A percentile compares a stretch with the other conserved stretches of the same genome.
Evolutionary conservation across 495 filamentous ascomycete species (phyloP).

Genomic region (Hyaloscypha hepaticicola): DNA sequence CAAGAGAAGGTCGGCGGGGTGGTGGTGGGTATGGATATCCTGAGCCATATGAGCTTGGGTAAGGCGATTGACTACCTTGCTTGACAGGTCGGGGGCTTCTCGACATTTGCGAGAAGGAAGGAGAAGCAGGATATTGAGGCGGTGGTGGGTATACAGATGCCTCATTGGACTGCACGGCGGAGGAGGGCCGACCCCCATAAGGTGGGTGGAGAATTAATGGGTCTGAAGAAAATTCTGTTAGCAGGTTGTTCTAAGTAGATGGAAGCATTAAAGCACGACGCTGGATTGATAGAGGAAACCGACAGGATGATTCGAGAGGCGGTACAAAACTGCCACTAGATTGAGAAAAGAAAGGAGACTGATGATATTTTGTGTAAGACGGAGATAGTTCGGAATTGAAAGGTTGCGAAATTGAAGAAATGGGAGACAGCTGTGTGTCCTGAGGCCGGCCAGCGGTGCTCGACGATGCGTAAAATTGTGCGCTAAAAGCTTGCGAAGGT

Average conservation of each 20-base stretch:
- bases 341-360: constrained; percentile 54
- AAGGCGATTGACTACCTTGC: constrained; percentile 33
- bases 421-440: constrained; percentile 22
- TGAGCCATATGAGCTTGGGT: constrained; percentile 33
- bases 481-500: constrained; percentile 32
- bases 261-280: constrained; percentile 15
- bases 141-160: constrained; percentile 28
- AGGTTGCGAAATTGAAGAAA: constrained; percentile 19
- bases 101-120: constrained; percentile 32
- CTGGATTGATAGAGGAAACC: constrained; percentile 50
- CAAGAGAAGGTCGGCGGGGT: constrained; percentile 23
- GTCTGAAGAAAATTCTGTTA: constrained; percentile 25
- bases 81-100: constrained; percentile 30
- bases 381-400: constrained; percentile 21
- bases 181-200: constrained; percentile 27
- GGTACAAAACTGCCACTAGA: constrained; percentile 60
- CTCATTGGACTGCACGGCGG: constrained; percentile 26
- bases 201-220: constrained; percentile 34
- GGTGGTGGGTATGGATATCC: constrained; percentile 34
- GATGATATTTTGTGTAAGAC: constrained; percentile 29
- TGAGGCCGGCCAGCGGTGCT: constrained; percentile 26
- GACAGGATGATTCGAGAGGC: constrained; percentile 61
- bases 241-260: constrained; percentile 11
- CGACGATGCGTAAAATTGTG: constrained; percentile 27
- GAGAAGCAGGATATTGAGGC: constrained; percentile 28